Percentiles rank a stretch among this genome's conserved stretches.
phyloP scores from a whole-genome alignment of 306 rosid genomes.

The Fagus crenata region DNA sequence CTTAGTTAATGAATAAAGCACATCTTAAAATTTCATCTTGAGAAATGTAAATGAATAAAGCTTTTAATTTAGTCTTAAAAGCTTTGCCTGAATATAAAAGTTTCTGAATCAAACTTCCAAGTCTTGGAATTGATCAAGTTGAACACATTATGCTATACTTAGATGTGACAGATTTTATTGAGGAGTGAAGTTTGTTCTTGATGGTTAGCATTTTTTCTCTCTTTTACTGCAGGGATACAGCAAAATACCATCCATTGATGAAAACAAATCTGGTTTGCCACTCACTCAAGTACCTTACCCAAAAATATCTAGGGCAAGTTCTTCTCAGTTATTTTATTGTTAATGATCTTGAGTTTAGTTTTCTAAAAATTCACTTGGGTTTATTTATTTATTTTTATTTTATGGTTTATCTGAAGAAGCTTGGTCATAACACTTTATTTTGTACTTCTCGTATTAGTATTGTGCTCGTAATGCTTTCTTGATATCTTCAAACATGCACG shows the following conservation, averaged over 20 bases:
- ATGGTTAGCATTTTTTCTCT: constrained; percentile 21
- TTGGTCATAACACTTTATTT: neutral
- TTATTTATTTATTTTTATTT: neutral
- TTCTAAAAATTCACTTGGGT: neutral
- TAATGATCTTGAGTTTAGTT: constrained; percentile 11
- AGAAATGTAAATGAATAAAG: neutral
- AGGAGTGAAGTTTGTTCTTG: constrained; percentile 18
- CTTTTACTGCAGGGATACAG: constrained; percentile 69
- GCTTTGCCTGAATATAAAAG: neutral
- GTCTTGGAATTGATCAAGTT: neutral
- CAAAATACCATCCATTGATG: constrained; percentile 72
- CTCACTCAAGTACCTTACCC: constrained; percentile 80
- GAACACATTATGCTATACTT: neutral
- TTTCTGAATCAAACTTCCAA: neutral
- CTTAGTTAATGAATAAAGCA: constrained; percentile 14
- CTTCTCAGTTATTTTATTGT: constrained; percentile 15
- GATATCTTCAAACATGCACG: neutral
- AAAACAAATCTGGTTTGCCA: constrained; percentile 82
- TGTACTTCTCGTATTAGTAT: neutral
- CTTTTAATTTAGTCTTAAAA: neutral
- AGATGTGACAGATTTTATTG: neutral
- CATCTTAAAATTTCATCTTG: neutral
- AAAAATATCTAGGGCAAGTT: constrained; percentile 80
- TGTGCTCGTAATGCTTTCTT: neutral
- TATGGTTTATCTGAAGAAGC: neutral